These are phyloP conservation scores for Thinopyrum elongatum DNA, from an alignment of 176 grass and related monocot genomes.

Conservation along the genomic window DNA sequence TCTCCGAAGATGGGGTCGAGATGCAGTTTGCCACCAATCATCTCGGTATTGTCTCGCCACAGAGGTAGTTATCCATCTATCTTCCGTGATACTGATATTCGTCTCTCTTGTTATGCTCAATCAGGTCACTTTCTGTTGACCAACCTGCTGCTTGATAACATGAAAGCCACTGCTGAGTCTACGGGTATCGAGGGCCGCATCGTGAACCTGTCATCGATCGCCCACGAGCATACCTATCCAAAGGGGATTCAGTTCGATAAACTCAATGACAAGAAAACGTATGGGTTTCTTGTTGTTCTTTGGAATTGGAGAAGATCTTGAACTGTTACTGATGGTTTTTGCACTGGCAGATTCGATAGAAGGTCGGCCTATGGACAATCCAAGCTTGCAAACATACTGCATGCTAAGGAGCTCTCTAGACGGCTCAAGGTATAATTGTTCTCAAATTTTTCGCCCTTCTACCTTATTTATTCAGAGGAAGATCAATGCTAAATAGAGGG, in stretches of 20 bases:
- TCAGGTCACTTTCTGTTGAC: constrained; percentile 92
- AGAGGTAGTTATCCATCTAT: background rate
- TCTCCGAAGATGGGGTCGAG: constrained; percentile 83
- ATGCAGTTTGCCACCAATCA: constrained; percentile 93
- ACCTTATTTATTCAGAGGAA: background rate
- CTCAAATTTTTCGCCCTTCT: background rate
- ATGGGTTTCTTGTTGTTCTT: constrained; percentile 34
- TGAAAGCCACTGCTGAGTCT: constrained; percentile 61
- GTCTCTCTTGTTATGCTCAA: background rate
- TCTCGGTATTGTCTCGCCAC: constrained; percentile 33
- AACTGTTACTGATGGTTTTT: constrained; percentile 24
- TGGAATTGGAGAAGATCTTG: background rate
- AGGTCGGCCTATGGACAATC: constrained; percentile 88
- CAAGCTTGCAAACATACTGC: constrained; percentile 86
- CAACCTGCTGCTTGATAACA: constrained; percentile 81
- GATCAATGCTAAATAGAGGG: background rate
- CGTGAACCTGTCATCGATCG: constrained; percentile 80
- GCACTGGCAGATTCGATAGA: constrained; percentile 63
- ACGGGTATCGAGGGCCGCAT: constrained; percentile 75
- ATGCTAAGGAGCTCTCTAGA: constrained; percentile 74
- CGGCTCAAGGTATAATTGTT: constrained; percentile 55
- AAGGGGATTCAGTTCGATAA: constrained; percentile 61
- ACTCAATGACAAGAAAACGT: constrained; percentile 60
- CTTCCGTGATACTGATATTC: background rate
- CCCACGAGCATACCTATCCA: constrained; percentile 69